These are phyloP conservation scores for Barnettozyma siamensis DNA, from an alignment of 805 yeast species.

Conservation along the genomic window DNA sequence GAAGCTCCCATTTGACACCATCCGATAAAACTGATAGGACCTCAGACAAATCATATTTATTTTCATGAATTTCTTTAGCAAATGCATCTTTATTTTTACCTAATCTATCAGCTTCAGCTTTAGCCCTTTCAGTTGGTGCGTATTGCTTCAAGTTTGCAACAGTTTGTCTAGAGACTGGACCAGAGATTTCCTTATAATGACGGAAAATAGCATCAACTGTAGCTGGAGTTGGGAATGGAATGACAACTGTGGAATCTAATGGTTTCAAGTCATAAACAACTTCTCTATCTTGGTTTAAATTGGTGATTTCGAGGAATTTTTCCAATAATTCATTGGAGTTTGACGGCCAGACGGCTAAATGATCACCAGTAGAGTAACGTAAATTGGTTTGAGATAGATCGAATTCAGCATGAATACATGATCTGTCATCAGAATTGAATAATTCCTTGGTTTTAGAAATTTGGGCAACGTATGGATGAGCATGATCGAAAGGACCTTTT, in stretches of 20 bases:
- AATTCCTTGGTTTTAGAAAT: constrained; percentile 59
- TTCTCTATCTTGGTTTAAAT: constrained; percentile 46
- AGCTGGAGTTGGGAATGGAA: constrained; percentile 73
- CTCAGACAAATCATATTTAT: constrained; percentile 70
- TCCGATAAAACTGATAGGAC: constrained; percentile 56
- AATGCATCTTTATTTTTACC: constrained; percentile 67
- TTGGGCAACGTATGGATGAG: constrained; percentile 79
- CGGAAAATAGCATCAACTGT: constrained; percentile 85
- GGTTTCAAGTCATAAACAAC: constrained; percentile 58
- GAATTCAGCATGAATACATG: constrained; percentile 87
- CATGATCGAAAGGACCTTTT: constrained; percentile 71
- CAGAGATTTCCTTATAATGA: constrained; percentile 84
- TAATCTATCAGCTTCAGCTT: constrained; percentile 37
- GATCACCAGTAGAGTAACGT: constrained; percentile 92
- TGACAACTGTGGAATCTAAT: constrained; percentile 60
- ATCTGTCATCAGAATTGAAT: constrained; percentile 58
- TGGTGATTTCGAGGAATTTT: constrained; percentile 60
- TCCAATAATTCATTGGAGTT: constrained; percentile 72
- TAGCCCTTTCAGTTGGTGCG: constrained; percentile 62
- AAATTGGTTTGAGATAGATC: constrained; percentile 71
- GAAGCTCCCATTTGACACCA: constrained; percentile 73
- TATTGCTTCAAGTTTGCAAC: constrained; percentile 67
- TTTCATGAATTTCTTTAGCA: constrained; percentile 54
- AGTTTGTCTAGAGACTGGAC: constrained; percentile 88
- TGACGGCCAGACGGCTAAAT: constrained; percentile 91